Evolutionary conservation across 2,329 filamentous ascomycete genomes (phyloP), one percentile per base, ranked within the genome.

Genomic region (Curvularia spicifera): DNA sequence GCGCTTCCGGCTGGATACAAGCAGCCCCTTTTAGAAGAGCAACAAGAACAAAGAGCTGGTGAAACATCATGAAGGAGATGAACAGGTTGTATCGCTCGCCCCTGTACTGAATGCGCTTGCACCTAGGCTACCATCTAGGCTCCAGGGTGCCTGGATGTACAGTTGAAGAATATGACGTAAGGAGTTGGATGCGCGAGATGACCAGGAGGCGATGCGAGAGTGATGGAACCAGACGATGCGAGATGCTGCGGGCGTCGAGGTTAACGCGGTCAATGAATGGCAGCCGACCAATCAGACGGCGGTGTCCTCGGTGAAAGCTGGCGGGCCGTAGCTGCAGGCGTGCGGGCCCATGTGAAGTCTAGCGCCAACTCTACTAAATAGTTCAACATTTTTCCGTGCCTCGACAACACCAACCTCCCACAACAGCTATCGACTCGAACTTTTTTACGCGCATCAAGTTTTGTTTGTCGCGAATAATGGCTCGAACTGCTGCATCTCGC

Each of bases 1-100:
- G 88, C 52, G 94, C 91, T 56, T 86, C 87, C 9, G 94, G 94
- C 77, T 99, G 95, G 58, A 88, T 84, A 60, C 67, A 68, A 33
- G 58, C 61, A 12, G 84, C 84, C 45, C 84, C 84, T 59, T 77
- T 67, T 39, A 75, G 60, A 42, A 72, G 35, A 28, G 59, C 43
- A 46, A 59, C 45, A 35, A 68, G 46, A 42, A 69, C 33, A 28
- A 65, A 26, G 15, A 57, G 37, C 28, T 31, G 61, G 24, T 55
- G 55, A 49, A 65, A 57, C 70, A 73, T 72, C 52, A 6, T 65
- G 55, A 48, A 51, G 5, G 47, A 50, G 47, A 26, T 22, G 47
- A n/a, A 20, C 45, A 29, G 13, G 49, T 39, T 53, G 48, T 49
- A 31, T 46, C 39, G n/a, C 18, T 22, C n/a, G 47, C 28, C 42